Conservation (phyloP, 768 basidiomycete species). For the Macrolepiota fuliginosa region DNA sequence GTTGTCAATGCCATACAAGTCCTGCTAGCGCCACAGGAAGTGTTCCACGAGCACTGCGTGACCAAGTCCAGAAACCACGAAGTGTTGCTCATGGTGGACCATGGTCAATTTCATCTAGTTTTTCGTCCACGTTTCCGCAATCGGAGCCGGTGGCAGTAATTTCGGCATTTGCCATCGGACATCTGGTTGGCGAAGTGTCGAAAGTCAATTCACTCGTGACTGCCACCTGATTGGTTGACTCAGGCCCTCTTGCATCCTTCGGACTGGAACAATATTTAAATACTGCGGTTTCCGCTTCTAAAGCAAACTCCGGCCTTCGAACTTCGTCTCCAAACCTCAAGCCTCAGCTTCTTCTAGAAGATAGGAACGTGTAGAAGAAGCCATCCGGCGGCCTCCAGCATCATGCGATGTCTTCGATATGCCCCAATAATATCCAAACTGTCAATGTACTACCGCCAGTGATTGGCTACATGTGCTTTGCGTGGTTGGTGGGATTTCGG, state of each 20-base stretch:
- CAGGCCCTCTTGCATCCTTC: not conserved
- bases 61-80: not conserved
- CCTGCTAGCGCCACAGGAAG: too few relatives aligned
- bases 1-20: too few relatives aligned
- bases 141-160: not conserved
- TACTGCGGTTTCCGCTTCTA: not conserved
- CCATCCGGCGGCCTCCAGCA: not conserved
- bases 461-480: too few relatives aligned
- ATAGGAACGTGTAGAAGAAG: not conserved
- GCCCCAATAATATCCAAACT: too few relatives aligned
- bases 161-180: not conserved
- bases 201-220: not conserved
- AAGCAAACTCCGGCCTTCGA: not conserved
- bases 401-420: too few relatives aligned
- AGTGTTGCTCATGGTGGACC: not conserved
- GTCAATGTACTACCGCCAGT: too few relatives aligned
- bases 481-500: too few relatives aligned
- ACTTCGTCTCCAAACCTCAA: too few relatives aligned
- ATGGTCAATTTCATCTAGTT: not conserved
- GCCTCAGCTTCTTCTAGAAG: not conserved
- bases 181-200: not conserved
- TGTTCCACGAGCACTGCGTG: too few relatives aligned
- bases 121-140: not conserved
- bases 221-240: not conserved
- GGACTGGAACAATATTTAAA: not conserved